These are phyloP conservation scores for Globisporangium barbulae DNA, from an alignment of 352 stramenopile genomes.

Conservation along the genomic window DNA sequence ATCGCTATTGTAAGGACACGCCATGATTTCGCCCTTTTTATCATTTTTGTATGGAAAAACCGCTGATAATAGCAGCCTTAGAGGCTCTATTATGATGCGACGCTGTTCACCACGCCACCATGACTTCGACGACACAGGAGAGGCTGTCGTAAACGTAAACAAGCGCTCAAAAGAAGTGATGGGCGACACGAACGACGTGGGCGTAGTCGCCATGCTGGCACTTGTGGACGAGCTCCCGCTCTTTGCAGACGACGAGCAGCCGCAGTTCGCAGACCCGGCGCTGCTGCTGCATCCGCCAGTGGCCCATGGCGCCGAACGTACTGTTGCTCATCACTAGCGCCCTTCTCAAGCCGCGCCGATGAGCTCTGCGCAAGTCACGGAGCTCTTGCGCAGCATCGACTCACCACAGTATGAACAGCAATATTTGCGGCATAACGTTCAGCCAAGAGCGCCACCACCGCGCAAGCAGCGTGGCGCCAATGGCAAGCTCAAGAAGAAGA, in stretches of 20 bases:
- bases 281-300: neutral
- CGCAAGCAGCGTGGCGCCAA: neutral
- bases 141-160: no score
- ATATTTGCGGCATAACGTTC: no score
- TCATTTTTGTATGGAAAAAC: no score
- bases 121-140: no score
- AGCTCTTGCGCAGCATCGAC: neutral
- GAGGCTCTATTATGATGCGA: no score
- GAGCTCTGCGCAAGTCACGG: neutral
- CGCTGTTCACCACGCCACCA: no score
- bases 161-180: neutral
- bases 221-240: neutral
- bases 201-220: neutral
- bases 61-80: no score
- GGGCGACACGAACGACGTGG: neutral
- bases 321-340: neutral
- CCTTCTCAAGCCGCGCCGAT: neutral
- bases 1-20: no score
- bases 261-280: neutral
- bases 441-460: no score
- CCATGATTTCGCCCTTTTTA: no score
- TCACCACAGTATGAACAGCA: neutral
- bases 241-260: neutral
- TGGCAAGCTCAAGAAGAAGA: neutral
- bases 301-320: neutral